Conservation (phyloP, 1,139 yeast genomes). For the Nakaseomyces sp. region DNA sequence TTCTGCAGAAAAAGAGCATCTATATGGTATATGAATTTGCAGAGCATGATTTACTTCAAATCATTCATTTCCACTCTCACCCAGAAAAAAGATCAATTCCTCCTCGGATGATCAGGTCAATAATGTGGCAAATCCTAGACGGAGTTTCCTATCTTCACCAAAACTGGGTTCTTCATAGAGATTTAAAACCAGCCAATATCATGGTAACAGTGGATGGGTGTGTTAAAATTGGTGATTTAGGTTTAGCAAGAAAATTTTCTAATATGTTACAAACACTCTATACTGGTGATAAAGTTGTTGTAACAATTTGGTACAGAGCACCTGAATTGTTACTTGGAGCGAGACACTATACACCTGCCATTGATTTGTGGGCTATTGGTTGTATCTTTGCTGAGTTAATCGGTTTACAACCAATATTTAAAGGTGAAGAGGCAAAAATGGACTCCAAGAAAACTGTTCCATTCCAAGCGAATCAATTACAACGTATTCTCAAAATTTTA, state of each 20-base stretch:
- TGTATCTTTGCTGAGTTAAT: slow-evolving; percentile 89
- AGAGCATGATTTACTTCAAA: slow-evolving; percentile 88
- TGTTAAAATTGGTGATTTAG: slow-evolving; percentile 92
- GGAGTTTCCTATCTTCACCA: slow-evolving; percentile 90
- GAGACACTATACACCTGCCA: slow-evolving; percentile 88
- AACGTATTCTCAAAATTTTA: slow-evolving; percentile 78
- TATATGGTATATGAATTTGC: slow-evolving; percentile 95
- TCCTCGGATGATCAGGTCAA: slow-evolving; percentile 65
- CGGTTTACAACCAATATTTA: slow-evolving; percentile 84
- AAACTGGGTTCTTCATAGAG: slow-evolving; percentile 94
- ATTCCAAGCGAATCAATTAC: slow-evolving; percentile 85
- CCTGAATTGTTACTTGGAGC: slow-evolving; percentile 89
- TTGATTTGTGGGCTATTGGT: slow-evolving; percentile 96
- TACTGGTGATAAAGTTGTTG: slow-evolving; percentile 95
- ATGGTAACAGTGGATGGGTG: slow-evolving; percentile 88
- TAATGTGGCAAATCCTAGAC: slow-evolving; percentile 83
- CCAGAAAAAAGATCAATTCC: slow-evolving; percentile 78
- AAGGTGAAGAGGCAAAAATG: slow-evolving; percentile 95
- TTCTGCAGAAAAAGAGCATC: slow-evolving; percentile 83
- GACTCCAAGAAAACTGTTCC: slow-evolving; percentile 90
- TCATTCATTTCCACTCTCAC: slow-evolving; percentile 88
- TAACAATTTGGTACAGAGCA: slow-evolving; percentile 96
- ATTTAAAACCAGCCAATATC: slow-evolving; percentile 93
- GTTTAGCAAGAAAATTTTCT: slow-evolving; percentile 83
- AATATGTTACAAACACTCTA: slow-evolving; percentile 84